Conservation (phyloP, 805 yeast genomes). For the Ogataea corticis region DNA sequence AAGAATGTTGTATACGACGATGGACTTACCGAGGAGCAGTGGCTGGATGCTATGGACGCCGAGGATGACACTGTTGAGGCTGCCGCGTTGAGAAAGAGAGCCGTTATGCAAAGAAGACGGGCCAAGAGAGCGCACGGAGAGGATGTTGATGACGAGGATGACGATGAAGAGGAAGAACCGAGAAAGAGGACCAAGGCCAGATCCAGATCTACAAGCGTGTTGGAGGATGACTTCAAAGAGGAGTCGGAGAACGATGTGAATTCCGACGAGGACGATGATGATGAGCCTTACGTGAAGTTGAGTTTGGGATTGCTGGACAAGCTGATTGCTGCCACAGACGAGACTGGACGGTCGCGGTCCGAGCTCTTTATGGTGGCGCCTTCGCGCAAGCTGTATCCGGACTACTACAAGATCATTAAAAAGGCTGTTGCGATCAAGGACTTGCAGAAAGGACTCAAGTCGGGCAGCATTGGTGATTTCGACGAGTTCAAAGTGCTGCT, state of each 20-base stretch:
- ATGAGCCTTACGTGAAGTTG: slow-evolving; percentile 20
- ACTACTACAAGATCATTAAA: slow-evolving; percentile 68
- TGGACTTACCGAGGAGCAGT: slow-evolving; percentile 72
- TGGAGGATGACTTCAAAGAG: slow-evolving; percentile 8
- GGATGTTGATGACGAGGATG: slow-evolving; percentile 4
- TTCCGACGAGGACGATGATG: slow-evolving; percentile 8
- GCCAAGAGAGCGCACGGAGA: slow-evolving; percentile 25
- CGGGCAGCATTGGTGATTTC: slow-evolving; percentile 35
- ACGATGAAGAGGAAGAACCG: slow-evolving; percentile 6
- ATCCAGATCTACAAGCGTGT: neutral
- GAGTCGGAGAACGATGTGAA: slow-evolving; percentile 12
- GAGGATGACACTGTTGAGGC: slow-evolving; percentile 66
- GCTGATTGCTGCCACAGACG: slow-evolving; percentile 43
- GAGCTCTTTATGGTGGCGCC: slow-evolving; percentile 75
- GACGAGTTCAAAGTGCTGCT: slow-evolving; percentile 53
- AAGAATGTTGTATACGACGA: slow-evolving; percentile 64
- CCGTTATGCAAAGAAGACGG: slow-evolving; percentile 41
- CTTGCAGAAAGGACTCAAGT: slow-evolving; percentile 49
- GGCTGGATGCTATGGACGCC: slow-evolving; percentile 76
- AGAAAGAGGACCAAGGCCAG: neutral
- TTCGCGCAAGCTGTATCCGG: slow-evolving; percentile 74
- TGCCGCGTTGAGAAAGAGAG: slow-evolving; percentile 54
- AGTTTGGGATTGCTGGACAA: slow-evolving; percentile 43
- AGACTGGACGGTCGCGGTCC: slow-evolving; percentile 45
- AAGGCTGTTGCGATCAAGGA: slow-evolving; percentile 61